phyloP scores from a whole-genome alignment of 106 monocot genomes.

The Narthecium ossifragum region DNA sequence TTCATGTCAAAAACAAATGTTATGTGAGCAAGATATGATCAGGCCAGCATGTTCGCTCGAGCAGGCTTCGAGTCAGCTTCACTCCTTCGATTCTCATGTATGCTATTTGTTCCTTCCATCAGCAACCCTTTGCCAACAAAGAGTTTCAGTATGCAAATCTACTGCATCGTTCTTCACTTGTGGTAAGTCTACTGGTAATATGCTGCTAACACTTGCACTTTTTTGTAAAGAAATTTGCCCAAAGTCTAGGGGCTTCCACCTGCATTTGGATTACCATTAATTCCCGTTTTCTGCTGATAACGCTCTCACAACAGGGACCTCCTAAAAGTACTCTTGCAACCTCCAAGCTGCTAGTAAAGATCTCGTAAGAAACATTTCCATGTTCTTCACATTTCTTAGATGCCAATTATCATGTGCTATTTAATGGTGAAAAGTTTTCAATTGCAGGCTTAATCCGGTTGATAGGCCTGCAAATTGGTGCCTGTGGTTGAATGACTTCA shows the following conservation, averaged over 20 bases:
- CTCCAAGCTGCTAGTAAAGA: slow-evolving; percentile 17
- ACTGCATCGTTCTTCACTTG: slow-evolving; percentile 14
- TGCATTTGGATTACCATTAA: not conserved
- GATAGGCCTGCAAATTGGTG: not conserved
- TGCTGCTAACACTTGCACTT: no score
- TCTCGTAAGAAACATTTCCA: slow-evolving; percentile 20
- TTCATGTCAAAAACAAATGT: no score
- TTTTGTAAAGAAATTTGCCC: no score
- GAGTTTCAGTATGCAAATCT: slow-evolving; percentile 25
- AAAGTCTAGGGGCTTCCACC: no score
- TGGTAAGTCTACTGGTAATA: slow-evolving; percentile 11
- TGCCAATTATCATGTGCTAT: no score
- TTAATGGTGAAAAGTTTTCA: not conserved
- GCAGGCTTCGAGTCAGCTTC: no score
- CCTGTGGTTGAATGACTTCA: slow-evolving; percentile 4
- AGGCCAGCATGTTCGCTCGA: no score
- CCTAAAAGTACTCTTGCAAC: slow-evolving; percentile 11
- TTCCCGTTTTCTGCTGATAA: not conserved
- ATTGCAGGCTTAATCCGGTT: slow-evolving; percentile 5
- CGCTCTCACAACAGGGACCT: slow-evolving; percentile 21
- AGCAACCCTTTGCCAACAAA: slow-evolving; percentile 63
- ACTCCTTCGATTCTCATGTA: no score
- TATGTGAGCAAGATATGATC: no score
- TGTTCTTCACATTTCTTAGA: not conserved
- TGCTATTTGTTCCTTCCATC: no score